Conservation (phyloP, 306 rosid genomes). For the Gillenia trifoliata region DNA sequence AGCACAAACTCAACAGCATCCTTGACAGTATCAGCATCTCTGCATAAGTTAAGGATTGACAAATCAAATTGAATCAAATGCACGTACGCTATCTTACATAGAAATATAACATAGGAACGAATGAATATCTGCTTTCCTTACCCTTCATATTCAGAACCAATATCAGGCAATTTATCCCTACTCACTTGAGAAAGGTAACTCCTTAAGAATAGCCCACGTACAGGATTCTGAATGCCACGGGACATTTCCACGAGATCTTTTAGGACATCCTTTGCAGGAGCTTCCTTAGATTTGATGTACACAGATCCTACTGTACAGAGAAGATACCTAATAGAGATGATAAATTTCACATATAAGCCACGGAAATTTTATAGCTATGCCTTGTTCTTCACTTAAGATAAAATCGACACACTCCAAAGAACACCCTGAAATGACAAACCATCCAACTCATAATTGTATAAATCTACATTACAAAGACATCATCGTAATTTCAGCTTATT, state of each 20-base stretch:
- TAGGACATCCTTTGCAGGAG: slow-evolving; percentile 57
- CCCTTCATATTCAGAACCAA: slow-evolving; percentile 68
- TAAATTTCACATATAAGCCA: slow-evolving; percentile 1
- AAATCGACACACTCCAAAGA: not conserved
- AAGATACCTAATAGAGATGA: slow-evolving; percentile 34
- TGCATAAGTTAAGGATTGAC: slow-evolving; percentile 14
- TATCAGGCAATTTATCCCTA: slow-evolving; percentile 56
- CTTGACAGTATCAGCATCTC: slow-evolving; percentile 54
- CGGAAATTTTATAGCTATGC: not conserved
- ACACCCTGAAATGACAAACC: not conserved
- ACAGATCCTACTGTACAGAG: slow-evolving; percentile 63
- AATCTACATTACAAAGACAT: not conserved
- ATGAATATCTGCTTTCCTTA: slow-evolving; percentile 20
- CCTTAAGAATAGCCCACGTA: slow-evolving; percentile 56
- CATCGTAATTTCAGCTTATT: not conserved
- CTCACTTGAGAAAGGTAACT: slow-evolving; percentile 67
- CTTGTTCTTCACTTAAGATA: not conserved
- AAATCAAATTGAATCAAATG: not conserved
- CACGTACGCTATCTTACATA: not conserved
- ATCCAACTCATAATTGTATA: not conserved
- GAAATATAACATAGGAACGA: not conserved
- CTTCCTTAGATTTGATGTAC: slow-evolving; percentile 58
- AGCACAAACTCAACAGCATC: slow-evolving; percentile 64
- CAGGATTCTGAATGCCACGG: slow-evolving; percentile 57
- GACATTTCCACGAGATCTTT: slow-evolving; percentile 67